A percentile compares a stretch with the other conserved stretches of the same genome.
phyloP scores from a whole-genome alignment of 768 basidiomycete species.

The Tricholoma hemisulphureum region DNA sequence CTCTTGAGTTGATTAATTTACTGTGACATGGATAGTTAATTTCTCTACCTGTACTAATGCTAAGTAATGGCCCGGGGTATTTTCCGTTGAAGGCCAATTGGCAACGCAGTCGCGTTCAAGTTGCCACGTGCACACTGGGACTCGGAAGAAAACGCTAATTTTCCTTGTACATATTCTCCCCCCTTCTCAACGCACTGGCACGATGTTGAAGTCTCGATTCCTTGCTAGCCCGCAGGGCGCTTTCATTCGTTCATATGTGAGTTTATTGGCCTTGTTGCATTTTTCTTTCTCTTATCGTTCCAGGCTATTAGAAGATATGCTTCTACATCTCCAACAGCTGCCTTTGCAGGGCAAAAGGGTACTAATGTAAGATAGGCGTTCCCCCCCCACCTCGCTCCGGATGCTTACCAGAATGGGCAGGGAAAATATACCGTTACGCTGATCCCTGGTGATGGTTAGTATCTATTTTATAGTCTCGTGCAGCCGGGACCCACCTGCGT shows the following conservation, averaged over 20 bases:
- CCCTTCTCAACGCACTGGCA: too few relatives aligned
- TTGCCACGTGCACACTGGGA: slow-evolving; percentile 16
- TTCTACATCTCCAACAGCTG: slow-evolving; percentile 79
- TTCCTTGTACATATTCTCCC: too few relatives aligned
- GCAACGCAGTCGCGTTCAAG: slow-evolving; percentile 15
- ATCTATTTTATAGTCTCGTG: slow-evolving; percentile 2
- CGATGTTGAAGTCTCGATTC: slow-evolving; percentile 59
- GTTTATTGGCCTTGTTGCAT: slow-evolving; percentile 5
- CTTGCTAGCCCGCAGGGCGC: slow-evolving; percentile 56
- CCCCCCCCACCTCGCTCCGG: not conserved
- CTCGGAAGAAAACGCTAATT: slow-evolving; percentile 19
- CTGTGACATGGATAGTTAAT: not conserved
- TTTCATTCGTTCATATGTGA: slow-evolving; percentile 47
- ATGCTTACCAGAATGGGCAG: slow-evolving; percentile 38
- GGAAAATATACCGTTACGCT: slow-evolving; percentile 96
- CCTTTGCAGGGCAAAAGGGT: slow-evolving; percentile 88
- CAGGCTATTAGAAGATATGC: slow-evolving; percentile 53
- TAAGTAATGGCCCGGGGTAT: too few relatives aligned
- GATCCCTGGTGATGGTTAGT: slow-evolving; percentile 92
- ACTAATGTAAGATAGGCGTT: slow-evolving; percentile 65
- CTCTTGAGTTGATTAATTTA: slow-evolving; percentile 61
- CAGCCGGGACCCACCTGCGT: not conserved
- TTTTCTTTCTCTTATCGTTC: slow-evolving; percentile 8
- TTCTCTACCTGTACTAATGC: slow-evolving; percentile 12
- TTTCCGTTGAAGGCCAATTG: too few relatives aligned